These are phyloP conservation scores for Trichoderma endophyticum DNA, from an alignment of 2,329 filamentous ascomycete genomes.

Conservation along the genomic window DNA sequence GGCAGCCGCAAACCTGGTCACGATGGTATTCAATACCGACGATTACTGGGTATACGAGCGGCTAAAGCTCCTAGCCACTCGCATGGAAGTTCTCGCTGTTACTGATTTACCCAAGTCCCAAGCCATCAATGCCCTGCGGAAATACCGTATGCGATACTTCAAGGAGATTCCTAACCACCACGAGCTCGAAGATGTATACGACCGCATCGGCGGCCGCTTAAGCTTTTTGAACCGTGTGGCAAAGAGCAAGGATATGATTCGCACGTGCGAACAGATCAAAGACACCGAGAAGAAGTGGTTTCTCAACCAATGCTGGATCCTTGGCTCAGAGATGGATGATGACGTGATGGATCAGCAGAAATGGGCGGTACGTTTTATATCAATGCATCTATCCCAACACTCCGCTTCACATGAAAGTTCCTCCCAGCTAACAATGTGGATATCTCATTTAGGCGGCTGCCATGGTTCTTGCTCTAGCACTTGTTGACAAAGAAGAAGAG, in stretches of 20 bases:
- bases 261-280: slow-evolving; percentile 71
- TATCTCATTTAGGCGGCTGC: slow-evolving; percentile 64
- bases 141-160: slow-evolving; percentile 79
- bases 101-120: slow-evolving; percentile 75
- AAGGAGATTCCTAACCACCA: slow-evolving; percentile 53
- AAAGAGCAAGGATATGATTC: slow-evolving; percentile 77
- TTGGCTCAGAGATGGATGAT: slow-evolving; percentile 78
- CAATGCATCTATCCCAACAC: not conserved
- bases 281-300: slow-evolving; percentile 73
- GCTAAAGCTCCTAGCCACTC: slow-evolving; percentile 84
- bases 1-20: slow-evolving; percentile 88
- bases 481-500: slow-evolving; percentile 76
- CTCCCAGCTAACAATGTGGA: not conserved
- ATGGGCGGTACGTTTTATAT: slow-evolving; percentile 67
- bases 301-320: slow-evolving; percentile 71
- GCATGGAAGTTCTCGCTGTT: slow-evolving; percentile 91
- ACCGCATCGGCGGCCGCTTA: slow-evolving; percentile 80
- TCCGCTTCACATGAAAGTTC: not conserved
- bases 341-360: slow-evolving; percentile 99
- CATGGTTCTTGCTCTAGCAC: slow-evolving; percentile 86
- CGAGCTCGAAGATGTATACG: slow-evolving; percentile 74
- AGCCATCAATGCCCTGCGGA: slow-evolving; percentile 71
- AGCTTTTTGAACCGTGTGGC: slow-evolving; percentile 88
- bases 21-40: slow-evolving; percentile 91
- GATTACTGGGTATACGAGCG: slow-evolving; percentile 99